A percentile compares a stretch with the other conserved stretches of the same genome.
phyloP scores from a whole-genome alignment of 495 filamentous ascomycete genomes.

The Lepidopterella palustris region DNA sequence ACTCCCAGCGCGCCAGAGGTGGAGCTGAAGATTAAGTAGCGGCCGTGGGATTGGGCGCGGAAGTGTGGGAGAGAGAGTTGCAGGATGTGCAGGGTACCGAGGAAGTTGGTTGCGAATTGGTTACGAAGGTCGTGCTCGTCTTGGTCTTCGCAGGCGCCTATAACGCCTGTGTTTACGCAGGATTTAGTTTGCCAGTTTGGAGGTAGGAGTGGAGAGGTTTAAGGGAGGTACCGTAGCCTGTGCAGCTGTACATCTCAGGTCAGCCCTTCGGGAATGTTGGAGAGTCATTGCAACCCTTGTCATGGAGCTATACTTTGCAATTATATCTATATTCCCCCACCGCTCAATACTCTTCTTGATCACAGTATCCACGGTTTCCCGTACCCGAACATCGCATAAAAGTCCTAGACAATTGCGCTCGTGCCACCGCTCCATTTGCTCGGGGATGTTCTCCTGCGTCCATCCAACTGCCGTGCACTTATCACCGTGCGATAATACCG shows the following conservation, averaged over 20 bases:
- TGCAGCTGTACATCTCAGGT: constrained; percentile 45
- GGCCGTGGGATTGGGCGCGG: constrained; percentile 61
- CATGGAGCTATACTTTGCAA: constrained; percentile 58
- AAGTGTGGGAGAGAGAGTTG: constrained; percentile 87
- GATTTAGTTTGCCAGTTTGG: not conserved
- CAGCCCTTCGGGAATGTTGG: too few relatives aligned
- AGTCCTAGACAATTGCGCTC: constrained; percentile 62
- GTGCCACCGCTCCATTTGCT: constrained; percentile 63
- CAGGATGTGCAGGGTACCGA: constrained; percentile 88
- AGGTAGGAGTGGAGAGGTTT: too few relatives aligned
- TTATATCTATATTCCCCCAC: constrained; percentile 80
- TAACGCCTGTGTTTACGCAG: constrained; percentile 54
- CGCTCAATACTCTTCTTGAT: constrained; percentile 59
- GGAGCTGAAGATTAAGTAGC: constrained; percentile 90
- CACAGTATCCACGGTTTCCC: constrained; percentile 66
- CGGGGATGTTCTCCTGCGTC: constrained; percentile 68
- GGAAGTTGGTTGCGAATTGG: constrained; percentile 96
- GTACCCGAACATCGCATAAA: constrained; percentile 82
- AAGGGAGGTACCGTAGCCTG: constrained; percentile 55
- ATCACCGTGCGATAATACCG: constrained; percentile 72
- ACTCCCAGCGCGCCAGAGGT: constrained; percentile 85
- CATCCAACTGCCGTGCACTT: constrained; percentile 84
- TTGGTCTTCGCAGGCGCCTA: constrained; percentile 94
- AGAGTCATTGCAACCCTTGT: too few relatives aligned
- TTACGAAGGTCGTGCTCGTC: constrained; percentile 90